These are phyloP conservation scores for Globisporangium nunn DNA, from an alignment of 352 stramenopile species.

Conservation along the genomic window DNA sequence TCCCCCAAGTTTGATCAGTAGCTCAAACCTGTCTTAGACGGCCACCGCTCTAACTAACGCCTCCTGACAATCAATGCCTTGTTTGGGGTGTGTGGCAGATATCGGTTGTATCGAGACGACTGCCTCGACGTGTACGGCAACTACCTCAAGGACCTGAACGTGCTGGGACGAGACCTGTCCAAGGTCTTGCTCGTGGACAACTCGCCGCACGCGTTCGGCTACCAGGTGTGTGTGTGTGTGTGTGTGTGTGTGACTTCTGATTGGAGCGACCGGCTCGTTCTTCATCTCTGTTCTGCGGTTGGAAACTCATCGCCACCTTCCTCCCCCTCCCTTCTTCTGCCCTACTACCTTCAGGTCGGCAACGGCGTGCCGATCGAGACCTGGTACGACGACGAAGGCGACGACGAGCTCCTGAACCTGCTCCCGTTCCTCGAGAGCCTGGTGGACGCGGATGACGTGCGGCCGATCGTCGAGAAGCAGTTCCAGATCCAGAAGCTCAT, in stretches of 20 bases:
- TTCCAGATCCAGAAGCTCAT: constrained; percentile 92
- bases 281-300: no score
- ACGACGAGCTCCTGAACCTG: constrained; percentile 96
- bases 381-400: constrained; percentile 96
- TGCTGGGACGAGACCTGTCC: constrained; percentile 91
- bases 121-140: constrained; percentile 96
- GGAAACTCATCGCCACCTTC: no score
- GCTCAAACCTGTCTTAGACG: no score
- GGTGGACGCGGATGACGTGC: constrained; percentile 83
- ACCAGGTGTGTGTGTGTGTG: constrained; percentile 64
- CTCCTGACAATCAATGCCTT: no score
- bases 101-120: constrained; percentile 93
- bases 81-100: constrained; percentile 20
- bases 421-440: constrained; percentile 92
- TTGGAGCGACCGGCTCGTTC: no score
- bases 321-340: no score
- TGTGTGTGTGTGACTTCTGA: neutral
- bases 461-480: constrained; percentile 82
- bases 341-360: constrained; percentile 51
- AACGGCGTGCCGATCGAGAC: constrained; percentile 98
- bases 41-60: no score
- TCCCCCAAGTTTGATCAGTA: no score
- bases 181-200: constrained; percentile 96
- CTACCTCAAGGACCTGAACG: constrained; percentile 98
- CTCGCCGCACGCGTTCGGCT: constrained; percentile 96